A percentile compares a stretch with the other conserved stretches of the same genome.
Evolutionary conservation across 2,329 filamentous ascomycete genomes (phyloP).

Genomic region (Pseudogymnoascus verrucosus): DNA sequence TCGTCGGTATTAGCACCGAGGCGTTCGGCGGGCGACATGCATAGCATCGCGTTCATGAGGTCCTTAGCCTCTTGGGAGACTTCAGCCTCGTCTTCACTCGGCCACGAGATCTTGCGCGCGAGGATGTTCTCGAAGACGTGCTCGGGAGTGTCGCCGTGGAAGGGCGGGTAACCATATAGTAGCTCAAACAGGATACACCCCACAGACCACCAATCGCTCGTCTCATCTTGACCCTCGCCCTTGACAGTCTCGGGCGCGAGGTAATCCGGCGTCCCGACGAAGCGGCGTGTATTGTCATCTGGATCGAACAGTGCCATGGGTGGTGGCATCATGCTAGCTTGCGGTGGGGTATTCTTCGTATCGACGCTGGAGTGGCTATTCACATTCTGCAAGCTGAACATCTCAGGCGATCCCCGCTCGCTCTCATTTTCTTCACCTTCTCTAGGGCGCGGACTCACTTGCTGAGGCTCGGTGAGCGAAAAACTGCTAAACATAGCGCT

Average conservation of each 20-base stretch:
- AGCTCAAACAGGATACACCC: conserved; percentile 98
- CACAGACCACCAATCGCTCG: conserved; percentile 99
- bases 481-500: conserved; percentile 75
- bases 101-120: conserved; percentile 84
- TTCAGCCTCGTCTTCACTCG: conserved; percentile 69
- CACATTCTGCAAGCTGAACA: conserved; percentile 54
- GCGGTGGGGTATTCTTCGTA: conserved; percentile 52
- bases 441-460: conserved; percentile 34
- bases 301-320: conserved; percentile 95
- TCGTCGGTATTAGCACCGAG: conserved; percentile 81
- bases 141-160: conserved; percentile 83
- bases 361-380: conserved; percentile 34
- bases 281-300: conserved; percentile 83
- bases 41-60: conserved; percentile 86
- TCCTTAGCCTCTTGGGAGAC: conserved; percentile 86
- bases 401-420: conserved; percentile 64
- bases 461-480: conserved; percentile 54
- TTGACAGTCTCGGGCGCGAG: conserved; percentile 94
- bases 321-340: conserved; percentile 70
- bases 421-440: conserved; percentile 66
- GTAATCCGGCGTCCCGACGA: conserved; percentile 96
- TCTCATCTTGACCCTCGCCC: conserved; percentile 90
- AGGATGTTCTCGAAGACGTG: conserved; percentile 96
- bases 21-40: conserved; percentile 70
- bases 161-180: conserved; percentile 85